Conservation (phyloP, 1,284 basidiomycete species). For the Tremellales sp. region DNA sequence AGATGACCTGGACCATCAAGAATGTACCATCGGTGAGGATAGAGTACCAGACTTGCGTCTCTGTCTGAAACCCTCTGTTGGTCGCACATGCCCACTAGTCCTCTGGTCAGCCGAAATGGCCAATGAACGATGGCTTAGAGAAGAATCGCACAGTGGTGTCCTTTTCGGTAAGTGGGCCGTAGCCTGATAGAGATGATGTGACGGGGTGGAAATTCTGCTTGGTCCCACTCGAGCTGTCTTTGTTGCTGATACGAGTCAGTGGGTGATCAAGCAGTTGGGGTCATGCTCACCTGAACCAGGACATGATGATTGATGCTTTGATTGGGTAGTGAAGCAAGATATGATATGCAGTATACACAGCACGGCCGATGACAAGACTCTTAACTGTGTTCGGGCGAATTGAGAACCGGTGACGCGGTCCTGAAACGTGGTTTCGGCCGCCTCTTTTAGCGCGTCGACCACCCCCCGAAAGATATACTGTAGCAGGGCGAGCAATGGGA, state of each 20-base stretch:
- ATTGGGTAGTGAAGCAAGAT: too few species aligned
- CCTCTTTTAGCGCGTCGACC: too few species aligned
- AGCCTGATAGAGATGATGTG: constrained; percentile 51
- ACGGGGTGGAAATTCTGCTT: constrained; percentile 77
- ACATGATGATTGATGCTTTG: constrained; percentile 25
- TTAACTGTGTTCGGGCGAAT: too few species aligned
- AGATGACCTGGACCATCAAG: constrained; percentile 88
- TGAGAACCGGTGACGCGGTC: too few species aligned
- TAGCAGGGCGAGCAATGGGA: too few species aligned
- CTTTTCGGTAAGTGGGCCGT: constrained; percentile 34
- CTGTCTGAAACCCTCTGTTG: constrained; percentile 73
- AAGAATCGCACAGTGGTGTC: constrained; percentile 47
- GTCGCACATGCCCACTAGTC: constrained; percentile 68
- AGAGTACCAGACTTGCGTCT: constrained; percentile 89
- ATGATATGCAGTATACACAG: background rate
- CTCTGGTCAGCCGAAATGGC: background rate
- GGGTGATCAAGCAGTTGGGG: background rate
- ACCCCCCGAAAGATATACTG: too few species aligned
- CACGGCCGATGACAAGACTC: too few species aligned
- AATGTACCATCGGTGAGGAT: constrained; percentile 76
- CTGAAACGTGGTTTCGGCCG: too few species aligned
- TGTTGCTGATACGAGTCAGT: constrained; percentile 11
- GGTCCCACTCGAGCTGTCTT: constrained; percentile 37
- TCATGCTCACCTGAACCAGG: constrained; percentile 38
- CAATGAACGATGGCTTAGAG: constrained; percentile 48